Conservation (phyloP, 1,139 yeast species). For the Hanseniaspora uvarum region DNA sequence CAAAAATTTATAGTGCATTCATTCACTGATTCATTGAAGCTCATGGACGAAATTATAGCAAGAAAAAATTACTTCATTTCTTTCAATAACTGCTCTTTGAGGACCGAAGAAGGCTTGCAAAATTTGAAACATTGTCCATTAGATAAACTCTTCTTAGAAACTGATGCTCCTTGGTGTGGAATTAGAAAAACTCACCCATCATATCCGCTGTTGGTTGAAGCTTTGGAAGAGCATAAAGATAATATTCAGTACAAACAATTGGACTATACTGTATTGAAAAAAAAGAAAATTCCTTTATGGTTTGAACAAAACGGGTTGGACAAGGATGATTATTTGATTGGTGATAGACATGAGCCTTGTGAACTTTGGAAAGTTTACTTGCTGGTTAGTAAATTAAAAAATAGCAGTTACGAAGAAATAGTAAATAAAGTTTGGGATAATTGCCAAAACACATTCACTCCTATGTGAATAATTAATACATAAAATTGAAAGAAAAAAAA, state of each 20-base stretch:
- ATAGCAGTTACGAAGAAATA: constrained; percentile 6
- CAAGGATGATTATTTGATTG: constrained; percentile 4
- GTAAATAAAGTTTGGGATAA: constrained; percentile 8
- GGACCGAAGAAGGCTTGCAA: constrained; percentile 59
- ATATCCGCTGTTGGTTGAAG: constrained; percentile 22
- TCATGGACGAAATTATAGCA: constrained; percentile 40
- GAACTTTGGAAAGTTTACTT: constrained; percentile 13
- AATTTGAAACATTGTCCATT: constrained; percentile 61
- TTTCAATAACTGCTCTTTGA: constrained; percentile 85
- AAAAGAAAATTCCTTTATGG: constrained; percentile 18
- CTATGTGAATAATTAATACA: not conserved
- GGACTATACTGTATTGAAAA: constrained; percentile 5
- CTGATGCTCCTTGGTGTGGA: constrained; percentile 99
- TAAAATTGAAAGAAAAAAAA: no score
- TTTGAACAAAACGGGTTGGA: constrained; percentile 18
- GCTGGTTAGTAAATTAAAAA: constrained; percentile 6
- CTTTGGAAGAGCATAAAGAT: not conserved
- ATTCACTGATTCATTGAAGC: constrained; percentile 73
- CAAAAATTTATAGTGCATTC: constrained; percentile 70
- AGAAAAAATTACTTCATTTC: constrained; percentile 50
- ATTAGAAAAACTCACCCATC: constrained; percentile 75
- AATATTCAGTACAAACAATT: not conserved
- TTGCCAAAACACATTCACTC: not conserved
- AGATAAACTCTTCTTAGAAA: constrained; percentile 65
- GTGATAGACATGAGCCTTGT: constrained; percentile 15